A percentile compares a stretch with the other conserved stretches of the same genome.
phyloP scores from a whole-genome alignment of 495 filamentous ascomycete genomes.

The Penicillium pancosmium region DNA sequence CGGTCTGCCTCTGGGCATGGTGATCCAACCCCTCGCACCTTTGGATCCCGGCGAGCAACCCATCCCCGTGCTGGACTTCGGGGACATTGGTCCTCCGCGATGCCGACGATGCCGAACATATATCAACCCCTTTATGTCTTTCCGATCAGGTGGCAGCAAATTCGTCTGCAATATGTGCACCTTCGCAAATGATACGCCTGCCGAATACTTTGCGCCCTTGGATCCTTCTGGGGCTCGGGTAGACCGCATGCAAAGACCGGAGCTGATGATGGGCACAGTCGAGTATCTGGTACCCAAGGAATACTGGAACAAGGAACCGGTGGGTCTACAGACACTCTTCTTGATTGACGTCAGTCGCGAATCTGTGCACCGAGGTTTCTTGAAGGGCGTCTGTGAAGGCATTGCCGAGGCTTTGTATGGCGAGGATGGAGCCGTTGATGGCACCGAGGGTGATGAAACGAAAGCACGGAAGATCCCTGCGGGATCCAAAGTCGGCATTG shows the following conservation, averaged over 20 bases:
- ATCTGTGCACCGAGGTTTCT: constrained; percentile 81
- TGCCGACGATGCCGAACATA: constrained; percentile 94
- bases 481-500: constrained; percentile 88
- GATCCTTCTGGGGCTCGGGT: constrained; percentile 85
- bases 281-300: constrained; percentile 97
- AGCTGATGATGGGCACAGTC: constrained; percentile 87
- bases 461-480: constrained; percentile 63
- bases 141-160: constrained; percentile 89
- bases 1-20: constrained; percentile 79
- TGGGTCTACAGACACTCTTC: constrained; percentile 85
- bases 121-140: constrained; percentile 99
- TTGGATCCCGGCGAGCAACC: constrained; percentile 83
- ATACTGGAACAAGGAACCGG: constrained; percentile 96
- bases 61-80: constrained; percentile 94
- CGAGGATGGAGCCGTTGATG: constrained; percentile 50
- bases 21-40: constrained; percentile 86
- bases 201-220: constrained; percentile 91
- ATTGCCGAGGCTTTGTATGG: constrained; percentile 85
- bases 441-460: constrained; percentile 53
- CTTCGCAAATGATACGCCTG: constrained; percentile 90
- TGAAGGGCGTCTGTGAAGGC: constrained; percentile 91
- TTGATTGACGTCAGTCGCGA: constrained; percentile 91
- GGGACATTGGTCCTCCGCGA: constrained; percentile 85
- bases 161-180: constrained; percentile 99
- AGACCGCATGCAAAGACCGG: constrained; percentile 86